These are phyloP conservation scores for Dactylellina cionopaga DNA, from an alignment of 2,329 filamentous ascomycete species.

Conservation along the genomic window DNA sequence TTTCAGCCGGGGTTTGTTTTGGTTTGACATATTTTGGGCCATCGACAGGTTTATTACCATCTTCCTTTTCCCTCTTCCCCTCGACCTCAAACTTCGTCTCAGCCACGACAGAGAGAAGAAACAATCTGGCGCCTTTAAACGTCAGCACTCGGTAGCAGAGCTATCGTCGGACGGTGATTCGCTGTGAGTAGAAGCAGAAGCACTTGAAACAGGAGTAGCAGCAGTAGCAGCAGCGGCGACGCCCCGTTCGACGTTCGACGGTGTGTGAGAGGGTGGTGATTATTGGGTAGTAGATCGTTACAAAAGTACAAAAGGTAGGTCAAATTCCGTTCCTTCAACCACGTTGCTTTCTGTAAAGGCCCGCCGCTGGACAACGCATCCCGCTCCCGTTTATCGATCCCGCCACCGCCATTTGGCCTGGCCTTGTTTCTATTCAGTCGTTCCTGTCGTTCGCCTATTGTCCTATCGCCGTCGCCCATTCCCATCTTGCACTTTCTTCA, in stretches of 20 bases:
- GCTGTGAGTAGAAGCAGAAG: background rate
- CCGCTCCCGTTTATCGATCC: constrained; percentile 33
- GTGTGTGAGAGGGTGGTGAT: background rate
- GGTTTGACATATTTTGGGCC: background rate
- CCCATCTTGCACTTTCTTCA: constrained; percentile 16
- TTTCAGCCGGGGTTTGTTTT: too few species aligned
- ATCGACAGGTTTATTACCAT: too few species aligned
- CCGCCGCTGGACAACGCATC: constrained; percentile 50
- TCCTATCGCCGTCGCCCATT: constrained; percentile 8
- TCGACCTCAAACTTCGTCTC: background rate
- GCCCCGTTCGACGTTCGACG: background rate
- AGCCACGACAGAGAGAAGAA: constrained; percentile 4
- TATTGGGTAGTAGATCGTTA: background rate
- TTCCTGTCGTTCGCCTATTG: constrained; percentile 11
- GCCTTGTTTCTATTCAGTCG: background rate
- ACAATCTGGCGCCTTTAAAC: constrained; percentile 23
- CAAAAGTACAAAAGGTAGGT: constrained; percentile 19
- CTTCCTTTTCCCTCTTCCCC: background rate
- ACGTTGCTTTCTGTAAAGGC: constrained; percentile 42
- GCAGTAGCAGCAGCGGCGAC: background rate
- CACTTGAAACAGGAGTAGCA: background rate
- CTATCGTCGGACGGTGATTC: constrained; percentile 20
- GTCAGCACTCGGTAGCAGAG: constrained; percentile 3
- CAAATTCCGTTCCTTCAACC: constrained; percentile 25
- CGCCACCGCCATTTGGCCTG: constrained; percentile 22